phyloP scores from a whole-genome alignment of 2,329 filamentous ascomycete species.

The Talaromyces sp. region DNA sequence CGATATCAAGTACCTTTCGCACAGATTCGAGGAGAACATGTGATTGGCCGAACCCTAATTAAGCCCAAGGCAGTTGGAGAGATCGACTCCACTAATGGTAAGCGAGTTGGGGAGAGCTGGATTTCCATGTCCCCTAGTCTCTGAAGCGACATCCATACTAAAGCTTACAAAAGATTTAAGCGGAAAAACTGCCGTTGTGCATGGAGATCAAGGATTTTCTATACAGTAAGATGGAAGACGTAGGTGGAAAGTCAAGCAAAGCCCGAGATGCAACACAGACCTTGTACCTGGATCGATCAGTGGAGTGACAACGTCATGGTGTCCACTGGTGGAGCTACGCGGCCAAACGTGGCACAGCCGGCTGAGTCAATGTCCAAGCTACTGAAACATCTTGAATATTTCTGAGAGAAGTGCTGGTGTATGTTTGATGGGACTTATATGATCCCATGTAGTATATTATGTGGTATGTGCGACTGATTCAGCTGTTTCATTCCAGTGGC shows the following conservation, averaged over 20 bases:
- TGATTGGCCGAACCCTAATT: background rate
- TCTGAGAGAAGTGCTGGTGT: background rate
- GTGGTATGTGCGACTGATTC: background rate
- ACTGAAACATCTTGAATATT: background rate
- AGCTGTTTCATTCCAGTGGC: background rate
- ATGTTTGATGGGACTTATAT: background rate
- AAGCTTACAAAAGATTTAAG: no score
- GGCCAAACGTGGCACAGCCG: background rate
- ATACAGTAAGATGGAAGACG: no score
- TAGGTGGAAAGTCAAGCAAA: no score
- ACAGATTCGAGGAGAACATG: background rate
- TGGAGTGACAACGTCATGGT: background rate
- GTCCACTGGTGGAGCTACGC: background rate
- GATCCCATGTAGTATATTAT: no score
- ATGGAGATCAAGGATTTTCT: no score
- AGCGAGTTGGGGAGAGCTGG: no score
- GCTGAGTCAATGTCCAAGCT: background rate
- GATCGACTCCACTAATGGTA: no score
- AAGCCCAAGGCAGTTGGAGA: no score
- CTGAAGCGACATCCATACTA: no score
- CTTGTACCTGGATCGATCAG: background rate
- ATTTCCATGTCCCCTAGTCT: no score
- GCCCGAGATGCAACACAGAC: background rate
- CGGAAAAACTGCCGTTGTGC: no score
- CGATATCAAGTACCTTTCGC: background rate